Evolutionary conservation across 805 yeast genomes (phyloP).

Genomic region (Sugiyamaella marilandica): DNA sequence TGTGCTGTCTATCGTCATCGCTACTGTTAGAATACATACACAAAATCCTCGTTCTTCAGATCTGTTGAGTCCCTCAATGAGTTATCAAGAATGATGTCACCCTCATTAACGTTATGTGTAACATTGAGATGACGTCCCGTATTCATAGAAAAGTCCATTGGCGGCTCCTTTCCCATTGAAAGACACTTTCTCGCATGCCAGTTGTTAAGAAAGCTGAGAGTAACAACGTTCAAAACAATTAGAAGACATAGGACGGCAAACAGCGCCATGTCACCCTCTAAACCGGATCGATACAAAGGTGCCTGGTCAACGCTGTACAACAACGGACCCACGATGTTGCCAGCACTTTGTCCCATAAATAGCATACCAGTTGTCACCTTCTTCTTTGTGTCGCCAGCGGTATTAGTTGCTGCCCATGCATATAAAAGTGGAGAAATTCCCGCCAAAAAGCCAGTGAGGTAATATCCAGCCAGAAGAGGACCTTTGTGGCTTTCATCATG

Average conservation of each 20-base stretch:
- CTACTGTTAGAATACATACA: conserved; percentile 28
- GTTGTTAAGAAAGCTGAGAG: conserved; percentile 8
- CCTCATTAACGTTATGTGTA: neutral
- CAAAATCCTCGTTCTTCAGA: conserved; percentile 10
- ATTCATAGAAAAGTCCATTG: conserved; percentile 11
- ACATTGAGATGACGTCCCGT: neutral
- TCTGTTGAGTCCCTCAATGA: conserved; percentile 17
- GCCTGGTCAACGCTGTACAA: conserved; percentile 53
- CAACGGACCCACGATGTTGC: conserved; percentile 72
- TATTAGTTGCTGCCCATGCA: conserved; percentile 35
- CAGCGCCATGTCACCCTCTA: conserved; percentile 11
- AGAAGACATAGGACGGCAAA: conserved; percentile 7
- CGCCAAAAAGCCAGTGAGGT: conserved; percentile 4
- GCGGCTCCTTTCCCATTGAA: conserved; percentile 14
- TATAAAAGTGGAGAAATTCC: neutral
- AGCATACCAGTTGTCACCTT: conserved; percentile 53
- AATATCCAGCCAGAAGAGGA: conserved; percentile 3
- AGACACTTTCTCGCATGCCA: conserved; percentile 11
- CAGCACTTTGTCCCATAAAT: conserved; percentile 60
- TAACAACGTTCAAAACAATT: neutral
- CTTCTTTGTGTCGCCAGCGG: conserved; percentile 69
- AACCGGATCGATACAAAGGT: conserved; percentile 36
- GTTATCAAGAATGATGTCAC: conserved; percentile 3
- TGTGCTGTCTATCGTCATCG: conserved; percentile 40
- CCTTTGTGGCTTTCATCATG: neutral